A percentile compares a stretch with the other conserved stretches of the same genome.
These are phyloP conservation scores for Diospyros lotus DNA, from an alignment of 148 eudicot genomes.

Conservation along the genomic window DNA sequence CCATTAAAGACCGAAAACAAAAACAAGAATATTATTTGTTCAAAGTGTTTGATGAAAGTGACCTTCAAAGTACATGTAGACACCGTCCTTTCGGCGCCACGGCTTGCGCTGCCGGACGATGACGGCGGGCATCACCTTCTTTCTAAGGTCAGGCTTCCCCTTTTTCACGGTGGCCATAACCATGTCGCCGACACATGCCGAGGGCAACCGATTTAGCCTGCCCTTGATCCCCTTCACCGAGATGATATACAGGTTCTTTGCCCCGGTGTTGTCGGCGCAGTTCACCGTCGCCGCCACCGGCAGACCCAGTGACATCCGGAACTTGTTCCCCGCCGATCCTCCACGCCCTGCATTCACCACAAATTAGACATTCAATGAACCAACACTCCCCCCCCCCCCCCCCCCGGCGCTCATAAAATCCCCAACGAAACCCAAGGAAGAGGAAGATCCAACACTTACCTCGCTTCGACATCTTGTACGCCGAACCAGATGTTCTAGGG, in stretches of 20 bases:
- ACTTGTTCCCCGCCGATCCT: constrained; percentile 81
- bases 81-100: constrained; percentile 89
- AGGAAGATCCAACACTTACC: constrained; percentile 22
- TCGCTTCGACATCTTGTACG: constrained; percentile 59
- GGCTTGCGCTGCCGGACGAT: constrained; percentile 82
- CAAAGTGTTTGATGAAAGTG: neutral
- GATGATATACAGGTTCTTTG: constrained; percentile 69
- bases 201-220: constrained; percentile 63
- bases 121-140: constrained; percentile 85
- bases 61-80: constrained; percentile 83
- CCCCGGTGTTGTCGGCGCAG: constrained; percentile 76
- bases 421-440: neutral
- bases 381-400: neutral
- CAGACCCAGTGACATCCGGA: constrained; percentile 77
- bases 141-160: constrained; percentile 76
- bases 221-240: constrained; percentile 77
- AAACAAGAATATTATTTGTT: too few species aligned
- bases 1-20: too few species aligned
- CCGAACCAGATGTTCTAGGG: constrained; percentile 2
- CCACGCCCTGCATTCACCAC: constrained; percentile 46
- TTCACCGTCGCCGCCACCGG: constrained; percentile 80
- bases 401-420: neutral
- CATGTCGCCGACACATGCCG: constrained; percentile 83
- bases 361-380: neutral
- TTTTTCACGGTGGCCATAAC: constrained; percentile 72